Base-by-base conservation (phyloP, 176 grass and related monocot genomes). In the maize (Zea mays) region DNA sequence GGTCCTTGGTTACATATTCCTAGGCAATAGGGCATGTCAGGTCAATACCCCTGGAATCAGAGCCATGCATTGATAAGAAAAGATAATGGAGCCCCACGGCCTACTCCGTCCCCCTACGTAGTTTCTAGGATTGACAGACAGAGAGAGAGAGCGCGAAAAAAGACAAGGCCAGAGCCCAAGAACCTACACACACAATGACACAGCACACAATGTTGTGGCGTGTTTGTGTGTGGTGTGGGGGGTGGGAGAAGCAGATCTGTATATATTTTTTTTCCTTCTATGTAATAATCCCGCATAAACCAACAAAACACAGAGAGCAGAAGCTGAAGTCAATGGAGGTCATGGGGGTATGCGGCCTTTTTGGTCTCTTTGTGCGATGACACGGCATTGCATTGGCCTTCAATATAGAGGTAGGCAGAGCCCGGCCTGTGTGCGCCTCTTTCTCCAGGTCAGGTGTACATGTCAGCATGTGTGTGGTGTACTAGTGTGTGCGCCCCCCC, bases 1-100 rank as follows among this genome's bases (percentile, higher is more conserved):
- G 86, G 86, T 62, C 86, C 82, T 72, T 69, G 85, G 83, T 90
- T 84, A 79, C 85, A 90, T 90, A 82, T 85, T 97, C 92, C 86
- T 92, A 88, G 89, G 86, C 77, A 88, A 85, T 81, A 90, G 87
- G 68, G 91, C 83, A 92, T 86, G 85, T 93, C 87, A 89, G 79
- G 81, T 92, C 87, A 95, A 93, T 93, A 84, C 87, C 83, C 86
- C 84, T 81, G 87, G 84, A 95, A 99, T 91, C 87, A 93, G 89
- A 90, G 96, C 88, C 92, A 90, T 88, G 91, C 89, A 92, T 85
- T 82, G 85, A 81, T 83, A 88, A 72, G 61, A 86, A 92, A 90
- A 83, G 79, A 81, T 90, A 86, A 85, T 89, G 74, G 57, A 71
- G 81, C 39, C 65, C 58, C 74, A 19, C 67, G 20, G 20, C 20